These are phyloP conservation scores for Phymatotrichopsis omnivora DNA, from an alignment of 2,329 filamentous ascomycete species.

Conservation along the genomic window DNA sequence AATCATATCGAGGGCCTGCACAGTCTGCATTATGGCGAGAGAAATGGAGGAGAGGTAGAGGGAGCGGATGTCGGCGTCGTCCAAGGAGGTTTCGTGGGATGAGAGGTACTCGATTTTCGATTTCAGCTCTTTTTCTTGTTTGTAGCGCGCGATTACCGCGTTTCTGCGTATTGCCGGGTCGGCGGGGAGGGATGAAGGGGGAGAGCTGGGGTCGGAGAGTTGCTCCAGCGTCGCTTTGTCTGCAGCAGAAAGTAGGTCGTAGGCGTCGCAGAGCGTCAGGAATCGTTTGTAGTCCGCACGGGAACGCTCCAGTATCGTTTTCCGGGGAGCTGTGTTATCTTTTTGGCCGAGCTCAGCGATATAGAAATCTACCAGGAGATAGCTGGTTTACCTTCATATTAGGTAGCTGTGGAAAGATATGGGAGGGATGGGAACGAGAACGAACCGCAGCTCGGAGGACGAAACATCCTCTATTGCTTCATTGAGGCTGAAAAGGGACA, in stretches of 20 bases:
- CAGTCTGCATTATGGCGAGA: conserved; percentile 66
- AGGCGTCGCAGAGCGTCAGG: conserved; percentile 64
- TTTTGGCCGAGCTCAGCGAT: conserved; percentile 70
- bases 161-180: conserved; percentile 61
- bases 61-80: conserved; percentile 74
- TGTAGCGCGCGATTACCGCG: conserved; percentile 76
- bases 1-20: conserved; percentile 78
- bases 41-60: conserved; percentile 66
- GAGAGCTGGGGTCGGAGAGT: conserved; percentile 14
- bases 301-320: conserved; percentile 51
- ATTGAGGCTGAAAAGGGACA: conserved; percentile 83
- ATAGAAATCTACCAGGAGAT: conserved; percentile 66
- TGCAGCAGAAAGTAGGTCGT: conserved; percentile 55
- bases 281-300: conserved; percentile 67
- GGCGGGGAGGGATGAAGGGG: conserved; percentile 17
- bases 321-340: conserved; percentile 53
- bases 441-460: conserved; percentile 67
- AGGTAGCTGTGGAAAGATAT: no score
- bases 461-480: conserved; percentile 79
- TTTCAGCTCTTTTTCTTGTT: conserved; percentile 75
- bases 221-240: conserved; percentile 40
- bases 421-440: no score
- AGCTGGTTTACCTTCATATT: no score
- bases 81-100: conserved; percentile 39
- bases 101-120: conserved; percentile 54